These are phyloP conservation scores for Kodamaea restingae DNA, from an alignment of 805 yeast genomes.

Conservation along the genomic window DNA sequence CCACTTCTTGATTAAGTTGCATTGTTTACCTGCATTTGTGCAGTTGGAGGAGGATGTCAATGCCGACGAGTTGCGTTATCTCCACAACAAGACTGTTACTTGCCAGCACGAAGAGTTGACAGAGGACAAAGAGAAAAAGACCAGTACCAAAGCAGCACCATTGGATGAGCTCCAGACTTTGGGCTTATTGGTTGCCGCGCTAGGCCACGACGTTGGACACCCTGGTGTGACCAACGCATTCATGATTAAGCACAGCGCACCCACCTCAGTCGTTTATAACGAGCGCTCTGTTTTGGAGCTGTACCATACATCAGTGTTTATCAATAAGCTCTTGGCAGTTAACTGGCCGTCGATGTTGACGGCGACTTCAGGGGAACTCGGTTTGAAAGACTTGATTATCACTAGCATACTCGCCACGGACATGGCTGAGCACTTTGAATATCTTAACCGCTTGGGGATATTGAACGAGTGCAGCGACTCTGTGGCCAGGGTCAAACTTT, in stretches of 20 bases:
- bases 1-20: conserved; percentile 49
- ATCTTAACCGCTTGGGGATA: conserved; percentile 49
- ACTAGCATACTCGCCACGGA: conserved; percentile 60
- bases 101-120: not conserved
- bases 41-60: conserved; percentile 32
- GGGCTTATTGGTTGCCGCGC: conserved; percentile 69
- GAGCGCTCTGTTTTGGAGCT: conserved; percentile 74
- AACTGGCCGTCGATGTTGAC: conserved; percentile 47
- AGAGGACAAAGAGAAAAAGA: not conserved
- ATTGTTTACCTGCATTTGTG: conserved; percentile 35
- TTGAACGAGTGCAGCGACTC: conserved; percentile 17
- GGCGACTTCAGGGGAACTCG: conserved; percentile 14
- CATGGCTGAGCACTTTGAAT: conserved; percentile 83
- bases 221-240: conserved; percentile 91
- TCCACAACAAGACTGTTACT: not conserved
- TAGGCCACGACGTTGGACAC: conserved; percentile 96
- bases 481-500: conserved; percentile 32
- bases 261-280: conserved; percentile 58
- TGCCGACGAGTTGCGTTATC: conserved; percentile 22
- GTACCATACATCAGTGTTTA: conserved; percentile 70
- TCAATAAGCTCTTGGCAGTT: conserved; percentile 30
- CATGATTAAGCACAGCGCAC: conserved; percentile 54
- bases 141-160: not conserved
- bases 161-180: conserved; percentile 44
- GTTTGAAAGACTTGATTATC: conserved; percentile 28